Evolutionary conservation across 73 alveolate genomes (phyloP).

Genomic region (Halteria grandinella): DNA sequence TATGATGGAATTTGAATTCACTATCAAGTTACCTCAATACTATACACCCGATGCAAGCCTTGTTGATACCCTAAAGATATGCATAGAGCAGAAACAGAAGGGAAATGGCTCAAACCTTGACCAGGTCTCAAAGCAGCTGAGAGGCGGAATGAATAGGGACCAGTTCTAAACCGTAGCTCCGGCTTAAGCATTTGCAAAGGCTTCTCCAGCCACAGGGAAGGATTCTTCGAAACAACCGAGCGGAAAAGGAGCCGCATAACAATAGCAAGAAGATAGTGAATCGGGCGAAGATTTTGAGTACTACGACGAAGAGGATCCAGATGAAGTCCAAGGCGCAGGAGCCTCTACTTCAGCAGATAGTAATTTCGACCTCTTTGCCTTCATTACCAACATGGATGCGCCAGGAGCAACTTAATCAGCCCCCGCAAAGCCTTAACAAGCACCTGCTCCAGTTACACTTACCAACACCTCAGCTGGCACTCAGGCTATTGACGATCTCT

Average conservation of each 20-base stretch:
- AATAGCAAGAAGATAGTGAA: conserved; percentile 20
- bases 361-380: conserved; percentile 2
- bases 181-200: too few species aligned
- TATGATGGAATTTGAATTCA: conserved; percentile 44
- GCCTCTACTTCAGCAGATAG: background rate
- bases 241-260: too few species aligned
- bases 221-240: too few species aligned
- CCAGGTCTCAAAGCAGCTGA: conserved; percentile 19
- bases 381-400: conserved; percentile 31
- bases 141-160: conserved; percentile 54
- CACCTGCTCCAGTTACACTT: too few species aligned
- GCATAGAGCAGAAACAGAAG: conserved; percentile 34
- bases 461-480: too few species aligned
- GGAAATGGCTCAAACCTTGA: background rate
- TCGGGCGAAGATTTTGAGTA: conserved; percentile 48
- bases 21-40: conserved; percentile 49
- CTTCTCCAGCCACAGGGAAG: too few species aligned
- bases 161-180: conserved; percentile 34
- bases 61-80: conserved; percentile 26
- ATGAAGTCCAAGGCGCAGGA: background rate
- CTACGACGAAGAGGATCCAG: conserved; percentile 32
- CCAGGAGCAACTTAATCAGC: background rate
- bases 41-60: conserved; percentile 58
- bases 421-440: too few species aligned
- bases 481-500: too few species aligned